Base-by-base conservation (phyloP, 805 yeast species). In the Vanderwaltozyma verrucispora region DNA sequence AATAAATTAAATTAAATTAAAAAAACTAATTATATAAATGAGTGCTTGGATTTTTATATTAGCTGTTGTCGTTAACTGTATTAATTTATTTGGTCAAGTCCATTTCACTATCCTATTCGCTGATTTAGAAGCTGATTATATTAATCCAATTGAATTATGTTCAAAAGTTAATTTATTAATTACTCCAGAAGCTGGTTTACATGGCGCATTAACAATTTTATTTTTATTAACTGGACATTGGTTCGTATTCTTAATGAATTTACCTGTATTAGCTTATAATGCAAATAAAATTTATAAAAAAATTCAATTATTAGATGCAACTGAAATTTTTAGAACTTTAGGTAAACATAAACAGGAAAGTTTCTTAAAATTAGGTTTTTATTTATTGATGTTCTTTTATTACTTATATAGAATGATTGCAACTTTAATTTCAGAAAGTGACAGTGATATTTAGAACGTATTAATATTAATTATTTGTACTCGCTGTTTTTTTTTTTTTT, bases 91-190 rank as follows among this genome's bases (percentile, higher is more conserved):
- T 58, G 69, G 83, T 28, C 96, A 88, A 67, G 96, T 88, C 39
- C 92, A 83, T 63, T 88, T 88, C 73, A 86, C 96, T 35, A 87
- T 88, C 64, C 78, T 87, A 80, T 89, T 83, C 69, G 83, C 94
- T 47, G 97, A 88, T 64, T 72, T 88, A 62, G 97, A 85, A 64
- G 79, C 88, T 56, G 98, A 92, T 63, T 92, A 89, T 70, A 88
- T 89, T 67, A 92, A 89, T 63, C 97, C 97, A 40, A 86, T 89
- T 59, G 97, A 89, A 65, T 72, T 92, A 51, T 92, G 98, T 67
- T 85, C 85, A 67, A 80, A 84, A 55, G 75, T 92, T 59, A 92
- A 92, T 71, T 78, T 81, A 51, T 78, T 84, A 65, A 78, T 89
- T 51, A 68, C 82, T 29, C 96, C 96, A 34, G 97, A 92, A 64